A percentile compares a stretch with the other conserved stretches of the same genome.
phyloP scores from a whole-genome alignment of 495 filamentous ascomycete genomes.

The Tuber umbilicatum region DNA sequence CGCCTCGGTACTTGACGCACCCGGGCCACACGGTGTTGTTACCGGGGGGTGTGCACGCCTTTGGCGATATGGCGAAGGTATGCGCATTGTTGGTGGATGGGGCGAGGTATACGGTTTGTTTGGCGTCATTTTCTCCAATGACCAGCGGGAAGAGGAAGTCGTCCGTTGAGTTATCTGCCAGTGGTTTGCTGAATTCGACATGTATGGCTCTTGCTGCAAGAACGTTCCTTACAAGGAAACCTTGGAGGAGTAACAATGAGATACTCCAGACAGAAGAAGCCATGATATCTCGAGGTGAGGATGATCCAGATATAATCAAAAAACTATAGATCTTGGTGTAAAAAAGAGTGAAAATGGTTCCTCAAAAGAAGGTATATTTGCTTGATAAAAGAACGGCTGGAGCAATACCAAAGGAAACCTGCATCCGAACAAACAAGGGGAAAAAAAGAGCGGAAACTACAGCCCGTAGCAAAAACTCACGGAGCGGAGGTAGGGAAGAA shows the following conservation, averaged over 20 bases:
- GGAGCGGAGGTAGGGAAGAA: background rate
- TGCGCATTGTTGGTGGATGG: slow-evolving; percentile 29
- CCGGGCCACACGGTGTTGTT: background rate
- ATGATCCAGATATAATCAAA: background rate
- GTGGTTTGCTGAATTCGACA: slow-evolving; percentile 18
- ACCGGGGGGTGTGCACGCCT: slow-evolving; percentile 23
- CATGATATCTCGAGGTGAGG: background rate
- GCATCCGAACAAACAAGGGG: background rate
- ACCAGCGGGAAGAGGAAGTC: slow-evolving; percentile 27
- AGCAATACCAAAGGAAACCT: slow-evolving; percentile 20
- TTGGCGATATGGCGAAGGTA: slow-evolving; percentile 26
- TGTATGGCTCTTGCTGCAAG: slow-evolving; percentile 17
- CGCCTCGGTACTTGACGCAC: slow-evolving; percentile 28
- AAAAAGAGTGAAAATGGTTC: slow-evolving; percentile 1
- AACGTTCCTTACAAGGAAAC: background rate
- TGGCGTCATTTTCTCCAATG: slow-evolving; percentile 10
- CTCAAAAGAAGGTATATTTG: background rate
- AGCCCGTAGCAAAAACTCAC: slow-evolving; percentile 3
- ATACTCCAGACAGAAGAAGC: background rate
- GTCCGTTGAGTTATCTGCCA: slow-evolving; percentile 30
- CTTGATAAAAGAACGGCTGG: slow-evolving; percentile 20
- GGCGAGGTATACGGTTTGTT: slow-evolving; percentile 29
- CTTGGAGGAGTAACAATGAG: background rate
- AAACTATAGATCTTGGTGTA: background rate
- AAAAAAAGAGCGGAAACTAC: slow-evolving; percentile 4